Base-by-base conservation (phyloP, 331 rosid species). In the Dryas integrifolia region DNA sequence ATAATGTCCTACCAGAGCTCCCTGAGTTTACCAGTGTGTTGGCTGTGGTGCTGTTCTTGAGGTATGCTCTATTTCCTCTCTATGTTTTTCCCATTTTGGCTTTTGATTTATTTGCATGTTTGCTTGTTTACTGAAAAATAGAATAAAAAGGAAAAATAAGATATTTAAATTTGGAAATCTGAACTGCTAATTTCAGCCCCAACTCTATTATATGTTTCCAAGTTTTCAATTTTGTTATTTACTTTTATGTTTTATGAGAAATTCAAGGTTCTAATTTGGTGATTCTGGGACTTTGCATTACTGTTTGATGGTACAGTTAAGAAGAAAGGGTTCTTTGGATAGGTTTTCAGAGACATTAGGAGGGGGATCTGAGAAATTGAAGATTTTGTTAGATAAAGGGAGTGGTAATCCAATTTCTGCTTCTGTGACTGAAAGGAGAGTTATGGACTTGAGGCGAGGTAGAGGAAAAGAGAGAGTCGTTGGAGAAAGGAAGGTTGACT, bases 1-100 rank as follows among this genome's bases (percentile, higher is more conserved):
- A 30, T 30, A 30, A 30, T 30, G 35, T 30, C 35, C 65, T 80
- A 57, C 81, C 71, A 15, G 81, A 76, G 49, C 77, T 44, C n/a
- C 65, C 73, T 1, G 76, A 58, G 73, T 75, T 69, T 80, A 80
- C 47, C 63, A 60, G 78, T 82, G 83, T 61, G 86, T 83, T 64
- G 79, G 83, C 2, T 82, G 86, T 61, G 82, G 75, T 13, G 35
- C 69, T 65, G 72, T 70, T 77, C 85, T 74, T 46, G 77, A 82
- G 83, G 89, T 72, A 77, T 46, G 81, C 24, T 51, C 58, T 58
- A 7, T 69, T 13, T 70, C 24, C 57, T 14, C 58, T 47, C 3
- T 12, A 46, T 50, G 40, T 26, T 51, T 40, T 69, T 18, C 49
- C 18, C 46, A 16, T 45, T 67, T 16, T 64, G 21, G 3, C 1